Conservation (phyloP, 768 basidiomycete species). For the Mycena vulgaris region DNA sequence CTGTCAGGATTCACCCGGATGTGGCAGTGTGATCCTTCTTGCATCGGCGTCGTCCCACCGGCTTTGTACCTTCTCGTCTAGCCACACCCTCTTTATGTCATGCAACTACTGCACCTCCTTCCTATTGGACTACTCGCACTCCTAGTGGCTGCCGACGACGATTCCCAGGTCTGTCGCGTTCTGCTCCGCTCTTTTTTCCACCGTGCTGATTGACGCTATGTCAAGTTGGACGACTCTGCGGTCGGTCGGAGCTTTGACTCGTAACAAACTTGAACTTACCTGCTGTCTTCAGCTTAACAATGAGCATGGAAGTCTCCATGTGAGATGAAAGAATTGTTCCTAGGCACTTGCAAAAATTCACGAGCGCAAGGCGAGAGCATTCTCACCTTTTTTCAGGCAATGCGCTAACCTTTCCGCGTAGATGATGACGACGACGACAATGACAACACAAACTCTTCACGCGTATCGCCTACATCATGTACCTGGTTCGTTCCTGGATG, state of each 20-base stretch:
- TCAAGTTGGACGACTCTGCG: slow-evolving; percentile 2
- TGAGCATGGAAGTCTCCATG: slow-evolving; percentile 29
- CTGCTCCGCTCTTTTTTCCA: not conserved
- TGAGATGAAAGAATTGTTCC: slow-evolving; percentile 18
- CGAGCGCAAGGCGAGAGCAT: slow-evolving; percentile 29
- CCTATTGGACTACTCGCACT: slow-evolving; percentile 23
- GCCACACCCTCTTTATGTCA: slow-evolving; percentile 29
- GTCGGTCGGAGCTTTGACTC: not conserved
- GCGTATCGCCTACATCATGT: slow-evolving; percentile 19
- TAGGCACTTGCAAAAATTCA: not conserved
- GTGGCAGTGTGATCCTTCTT: not conserved
- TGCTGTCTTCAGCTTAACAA: slow-evolving; percentile 21
- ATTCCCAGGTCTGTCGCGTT: slow-evolving; percentile 14
- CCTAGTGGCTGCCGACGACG: slow-evolving; percentile 21
- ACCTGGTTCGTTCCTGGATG: slow-evolving; percentile 22
- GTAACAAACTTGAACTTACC: not conserved
- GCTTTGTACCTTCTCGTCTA: not conserved
- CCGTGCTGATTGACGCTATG: not conserved
- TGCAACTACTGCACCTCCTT: slow-evolving; percentile 25
- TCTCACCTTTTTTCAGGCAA: not conserved
- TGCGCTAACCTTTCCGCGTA: not conserved
- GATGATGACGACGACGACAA: not conserved
- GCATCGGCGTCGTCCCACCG: not conserved
- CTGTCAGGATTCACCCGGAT: too few relatives aligned
- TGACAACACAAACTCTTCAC: slow-evolving; percentile 15